Evolutionary conservation across 805 yeast genomes (phyloP).

Genomic region (Cyberlindnera samutprakarnensis): DNA sequence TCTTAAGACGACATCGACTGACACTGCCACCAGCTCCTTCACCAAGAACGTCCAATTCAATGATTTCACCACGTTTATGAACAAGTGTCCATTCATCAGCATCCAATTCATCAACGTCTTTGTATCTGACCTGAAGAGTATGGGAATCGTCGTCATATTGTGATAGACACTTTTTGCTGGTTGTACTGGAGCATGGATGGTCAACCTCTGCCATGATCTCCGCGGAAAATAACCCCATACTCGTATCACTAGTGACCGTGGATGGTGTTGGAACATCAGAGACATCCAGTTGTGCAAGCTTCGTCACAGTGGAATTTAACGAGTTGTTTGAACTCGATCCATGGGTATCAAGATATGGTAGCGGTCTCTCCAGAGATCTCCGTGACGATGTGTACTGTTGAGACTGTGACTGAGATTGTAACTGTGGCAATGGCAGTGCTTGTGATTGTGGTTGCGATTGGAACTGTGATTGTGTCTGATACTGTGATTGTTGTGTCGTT

Average conservation of each 20-base stretch:
- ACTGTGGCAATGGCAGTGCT: too few species aligned
- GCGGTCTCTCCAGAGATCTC: background rate
- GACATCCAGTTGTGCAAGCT: conserved; percentile 14
- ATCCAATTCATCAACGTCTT: conserved; percentile 48
- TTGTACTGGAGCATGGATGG: background rate
- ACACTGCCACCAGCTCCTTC: conserved; percentile 96
- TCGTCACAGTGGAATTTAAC: conserved; percentile 15
- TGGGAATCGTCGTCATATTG: too few species aligned
- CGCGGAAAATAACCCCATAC: conserved; percentile 22
- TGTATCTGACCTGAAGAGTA: conserved; percentile 11
- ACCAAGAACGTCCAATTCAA: conserved; percentile 67
- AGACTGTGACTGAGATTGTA: too few species aligned
- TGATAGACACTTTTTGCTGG: too few species aligned
- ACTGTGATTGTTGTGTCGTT: too few species aligned
- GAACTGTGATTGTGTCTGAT: too few species aligned
- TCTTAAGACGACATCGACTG: conserved; percentile 58
- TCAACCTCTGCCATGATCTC: conserved; percentile 25
- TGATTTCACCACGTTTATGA: conserved; percentile 52
- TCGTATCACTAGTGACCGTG: conserved; percentile 21
- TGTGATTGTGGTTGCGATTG: too few species aligned
- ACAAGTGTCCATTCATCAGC: conserved; percentile 70
- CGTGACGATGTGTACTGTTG: too few species aligned
- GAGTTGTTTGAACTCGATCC: conserved; percentile 16
- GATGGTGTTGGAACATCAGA: conserved; percentile 22
- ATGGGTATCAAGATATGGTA: conserved; percentile 6